Percentiles rank a stretch among this genome's conserved stretches.
Conservation (phyloP, 495 filamentous ascomycete genomes). For the Friedmanniomyces simplex region DNA sequence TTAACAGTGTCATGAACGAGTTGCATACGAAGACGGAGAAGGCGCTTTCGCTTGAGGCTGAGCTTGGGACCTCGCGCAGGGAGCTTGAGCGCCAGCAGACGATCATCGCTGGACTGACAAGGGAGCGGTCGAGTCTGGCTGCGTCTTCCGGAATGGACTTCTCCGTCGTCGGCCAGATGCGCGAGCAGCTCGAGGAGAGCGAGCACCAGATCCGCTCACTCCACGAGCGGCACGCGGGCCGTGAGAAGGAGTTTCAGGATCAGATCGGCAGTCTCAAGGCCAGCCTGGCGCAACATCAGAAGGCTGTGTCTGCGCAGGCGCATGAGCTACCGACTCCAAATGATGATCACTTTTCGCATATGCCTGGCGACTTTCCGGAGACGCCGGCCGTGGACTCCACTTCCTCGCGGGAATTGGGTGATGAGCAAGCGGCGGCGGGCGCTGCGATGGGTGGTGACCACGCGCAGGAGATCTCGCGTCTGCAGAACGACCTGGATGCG, state of each 20-base stretch:
- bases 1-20: conserved; percentile 89
- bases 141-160: conserved; percentile 79
- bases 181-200: conserved; percentile 75
- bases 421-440: conserved; percentile 13
- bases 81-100: conserved; percentile 94
- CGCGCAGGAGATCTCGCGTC: conserved; percentile 52
- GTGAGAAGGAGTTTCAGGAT: conserved; percentile 61
- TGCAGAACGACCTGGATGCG: conserved; percentile 63
- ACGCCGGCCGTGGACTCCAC: conserved; percentile 18
- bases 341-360: conserved; percentile 11
- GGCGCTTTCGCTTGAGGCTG: conserved; percentile 77
- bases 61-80: conserved; percentile 72
- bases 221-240: conserved; percentile 56
- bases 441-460: conserved; percentile 34
- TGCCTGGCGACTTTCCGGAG: conserved; percentile 24
- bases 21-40: conserved; percentile 77
- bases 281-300: conserved; percentile 24
- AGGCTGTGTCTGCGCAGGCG: neutral
- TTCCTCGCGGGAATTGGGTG: conserved; percentile 25
- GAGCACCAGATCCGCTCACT: conserved; percentile 69
- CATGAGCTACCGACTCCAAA: conserved; percentile 18
- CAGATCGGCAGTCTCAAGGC: conserved; percentile 59
- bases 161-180: conserved; percentile 75
- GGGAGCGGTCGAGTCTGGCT: conserved; percentile 72
- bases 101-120: conserved; percentile 86